phyloP scores from a whole-genome alignment of 306 rosid species.

The Cotoneaster glaucophyllus region DNA sequence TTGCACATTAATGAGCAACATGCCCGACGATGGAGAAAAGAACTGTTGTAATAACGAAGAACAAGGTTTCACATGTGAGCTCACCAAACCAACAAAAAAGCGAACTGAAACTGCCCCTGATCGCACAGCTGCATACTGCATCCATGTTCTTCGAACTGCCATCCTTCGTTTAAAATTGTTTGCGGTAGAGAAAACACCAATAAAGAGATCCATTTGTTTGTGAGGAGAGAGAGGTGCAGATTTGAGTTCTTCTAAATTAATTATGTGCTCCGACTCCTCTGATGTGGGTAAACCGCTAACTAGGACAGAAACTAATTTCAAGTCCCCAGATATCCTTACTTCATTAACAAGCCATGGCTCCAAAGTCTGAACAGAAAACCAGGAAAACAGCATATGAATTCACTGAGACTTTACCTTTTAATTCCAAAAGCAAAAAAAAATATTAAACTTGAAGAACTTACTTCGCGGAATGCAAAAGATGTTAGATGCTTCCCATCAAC shows the following conservation, averaged over 20 bases:
- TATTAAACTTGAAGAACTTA: slow-evolving; percentile 18
- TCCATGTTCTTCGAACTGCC: slow-evolving; percentile 99
- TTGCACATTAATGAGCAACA: neutral
- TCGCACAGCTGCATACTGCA: slow-evolving; percentile 82
- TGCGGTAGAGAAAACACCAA: slow-evolving; percentile 96
- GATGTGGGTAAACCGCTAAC: slow-evolving; percentile 96
- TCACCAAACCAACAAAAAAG: slow-evolving; percentile 97
- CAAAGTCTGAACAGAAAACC: slow-evolving; percentile 60
- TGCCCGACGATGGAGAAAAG: neutral
- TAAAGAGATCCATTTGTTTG: slow-evolving; percentile 59
- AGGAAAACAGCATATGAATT: slow-evolving; percentile 24
- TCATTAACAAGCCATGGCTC: slow-evolving; percentile 98
- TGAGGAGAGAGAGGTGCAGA: slow-evolving; percentile 46
- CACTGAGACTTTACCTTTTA: slow-evolving; percentile 10
- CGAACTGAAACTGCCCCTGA: slow-evolving; percentile 69
- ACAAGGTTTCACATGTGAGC: slow-evolving; percentile 25
- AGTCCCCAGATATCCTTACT: slow-evolving; percentile 72
- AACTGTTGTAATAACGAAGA: slow-evolving; percentile 2
- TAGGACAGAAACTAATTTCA: slow-evolving; percentile 73
- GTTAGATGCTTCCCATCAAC: slow-evolving; percentile 97
- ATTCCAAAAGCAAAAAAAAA: slow-evolving; percentile 4
- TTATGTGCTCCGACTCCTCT: slow-evolving; percentile 86
- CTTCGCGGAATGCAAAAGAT: slow-evolving; percentile 91
- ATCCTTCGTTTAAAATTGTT: slow-evolving; percentile 93
- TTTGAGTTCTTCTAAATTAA: slow-evolving; percentile 66